Evolutionary conservation across 2,329 filamentous ascomycete species (phyloP).

Genomic region (Boeremia exigua): DNA sequence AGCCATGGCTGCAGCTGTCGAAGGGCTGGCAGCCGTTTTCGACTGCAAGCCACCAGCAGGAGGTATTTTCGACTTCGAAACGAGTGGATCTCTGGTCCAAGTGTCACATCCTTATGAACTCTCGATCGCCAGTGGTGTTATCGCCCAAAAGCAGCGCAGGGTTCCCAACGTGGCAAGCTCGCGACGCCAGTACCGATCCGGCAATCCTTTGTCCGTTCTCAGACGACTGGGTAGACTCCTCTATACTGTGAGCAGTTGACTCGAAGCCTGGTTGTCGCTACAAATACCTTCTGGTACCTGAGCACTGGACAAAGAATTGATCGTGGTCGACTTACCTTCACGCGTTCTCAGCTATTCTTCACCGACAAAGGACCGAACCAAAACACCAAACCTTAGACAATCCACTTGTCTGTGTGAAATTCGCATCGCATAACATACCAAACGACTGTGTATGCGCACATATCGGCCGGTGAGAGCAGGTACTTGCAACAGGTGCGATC

Average conservation of each 20-base stretch:
- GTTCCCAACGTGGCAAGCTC: slow-evolving; percentile 41
- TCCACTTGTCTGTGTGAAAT: slow-evolving; percentile 36
- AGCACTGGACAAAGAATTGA: slow-evolving; percentile 46
- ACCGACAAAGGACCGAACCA: slow-evolving; percentile 44
- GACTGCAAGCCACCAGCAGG: slow-evolving; percentile 34
- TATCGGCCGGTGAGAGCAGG: slow-evolving; percentile 37
- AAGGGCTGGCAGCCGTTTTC: slow-evolving; percentile 41
- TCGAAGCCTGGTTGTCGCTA: slow-evolving; percentile 44
- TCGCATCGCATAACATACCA: slow-evolving; percentile 25
- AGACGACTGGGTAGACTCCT: slow-evolving; percentile 41
- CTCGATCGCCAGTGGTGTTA: slow-evolving; percentile 26
- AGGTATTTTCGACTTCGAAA: slow-evolving; percentile 36
- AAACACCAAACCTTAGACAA: slow-evolving; percentile 44
- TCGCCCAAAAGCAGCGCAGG: slow-evolving; percentile 44
- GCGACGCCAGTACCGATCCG: slow-evolving; percentile 45
- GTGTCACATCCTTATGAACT: slow-evolving; percentile 20
- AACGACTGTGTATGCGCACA: slow-evolving; percentile 38
- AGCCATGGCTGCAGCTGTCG: slow-evolving; percentile 28
- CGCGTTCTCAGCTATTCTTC: slow-evolving; percentile 32
- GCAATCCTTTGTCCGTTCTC: slow-evolving; percentile 51
- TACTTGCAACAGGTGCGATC: slow-evolving; percentile 45
- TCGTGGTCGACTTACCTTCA: slow-evolving; percentile 43
- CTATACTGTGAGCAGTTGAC: slow-evolving; percentile 43
- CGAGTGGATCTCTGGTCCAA: slow-evolving; percentile 20
- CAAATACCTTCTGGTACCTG: slow-evolving; percentile 48